Evolutionary conservation across 2,329 filamentous ascomycete species (phyloP).

Genomic region (Trichoderma aggressivum): DNA sequence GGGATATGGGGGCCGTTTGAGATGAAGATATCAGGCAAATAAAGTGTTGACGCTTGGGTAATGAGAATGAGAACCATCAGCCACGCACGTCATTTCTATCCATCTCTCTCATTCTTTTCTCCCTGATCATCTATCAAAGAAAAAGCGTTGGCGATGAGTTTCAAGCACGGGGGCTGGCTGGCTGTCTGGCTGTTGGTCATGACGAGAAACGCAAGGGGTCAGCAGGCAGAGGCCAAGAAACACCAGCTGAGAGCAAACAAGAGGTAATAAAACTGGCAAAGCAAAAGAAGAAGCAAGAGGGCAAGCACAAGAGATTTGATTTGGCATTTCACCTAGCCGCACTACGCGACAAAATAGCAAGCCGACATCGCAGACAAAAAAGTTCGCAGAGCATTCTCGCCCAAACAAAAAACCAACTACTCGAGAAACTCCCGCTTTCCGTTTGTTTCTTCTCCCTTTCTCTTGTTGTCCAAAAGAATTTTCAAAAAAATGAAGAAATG

Average conservation of each 20-base stretch:
- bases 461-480: not conserved
- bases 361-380: not conserved
- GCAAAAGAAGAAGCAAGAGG: not conserved
- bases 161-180: not conserved
- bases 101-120: not conserved
- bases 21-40: not conserved
- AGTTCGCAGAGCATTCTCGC: not conserved
- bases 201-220: not conserved
- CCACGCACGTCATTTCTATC: not conserved
- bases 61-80: not conserved
- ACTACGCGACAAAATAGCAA: not conserved
- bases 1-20: not conserved
- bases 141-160: not conserved
- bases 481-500: not conserved
- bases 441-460: not conserved
- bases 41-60: not conserved
- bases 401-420: not conserved
- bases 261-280: not conserved
- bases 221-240: not conserved
- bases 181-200: not conserved
- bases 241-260: not conserved
- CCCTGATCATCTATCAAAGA: not conserved
- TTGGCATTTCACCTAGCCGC: slow-evolving; percentile 14
- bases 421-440: slow-evolving; percentile 5
- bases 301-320: not conserved